Evolutionary conservation across 169 alveolate species (phyloP), one percentile per base, ranked within the genome.

Genomic region (Plasmodium ovale): DNA sequence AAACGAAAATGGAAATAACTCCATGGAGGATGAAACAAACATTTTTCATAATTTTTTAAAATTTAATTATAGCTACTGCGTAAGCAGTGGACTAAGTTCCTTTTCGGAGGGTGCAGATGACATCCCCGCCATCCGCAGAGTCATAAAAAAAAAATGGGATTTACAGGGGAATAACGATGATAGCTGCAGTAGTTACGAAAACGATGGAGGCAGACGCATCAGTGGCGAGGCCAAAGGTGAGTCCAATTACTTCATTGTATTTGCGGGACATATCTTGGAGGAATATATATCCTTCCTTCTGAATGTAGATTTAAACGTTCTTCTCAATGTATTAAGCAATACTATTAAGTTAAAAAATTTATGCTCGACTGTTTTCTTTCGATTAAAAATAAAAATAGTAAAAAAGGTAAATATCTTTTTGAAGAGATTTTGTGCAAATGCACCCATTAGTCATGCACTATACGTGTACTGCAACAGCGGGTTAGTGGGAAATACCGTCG

Each of bases 231-330:
- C 7, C 56, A 33, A 65, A 70, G 65, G 19, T 21, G 37, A 25
- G 58, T 42, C 16, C 2, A 82, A 47, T 16, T 82, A 65, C 25
- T 82, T 82, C 64, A 65, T 82, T 7, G 90, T 82, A 21, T 82
- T 82, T 39, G 90, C 71, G 31, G 90, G 90, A 14, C 90, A 82
- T 65, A 82, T 82, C 19, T 16, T 82, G 44, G 90, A 82, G 44
- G 90, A 82, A 53, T 82, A 82, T 42, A 82, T 82, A 49, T 53
- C 90, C n/a, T 82, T 35, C 47, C 53, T 82, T 65, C 49, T 82
- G 51, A 59, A 39, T 82, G 42, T 82, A 4, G 82, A 82, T 82
- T 65, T 82, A 65, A 31, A 44, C 23, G 12, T 14, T 37, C 35
- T 82, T 56, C 21, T 65, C 6, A 53, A 64, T 23, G 33, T 82